Conservation (phyloP, 2,329 filamentous ascomycete species). For the Colletotrichum sp. region DNA sequence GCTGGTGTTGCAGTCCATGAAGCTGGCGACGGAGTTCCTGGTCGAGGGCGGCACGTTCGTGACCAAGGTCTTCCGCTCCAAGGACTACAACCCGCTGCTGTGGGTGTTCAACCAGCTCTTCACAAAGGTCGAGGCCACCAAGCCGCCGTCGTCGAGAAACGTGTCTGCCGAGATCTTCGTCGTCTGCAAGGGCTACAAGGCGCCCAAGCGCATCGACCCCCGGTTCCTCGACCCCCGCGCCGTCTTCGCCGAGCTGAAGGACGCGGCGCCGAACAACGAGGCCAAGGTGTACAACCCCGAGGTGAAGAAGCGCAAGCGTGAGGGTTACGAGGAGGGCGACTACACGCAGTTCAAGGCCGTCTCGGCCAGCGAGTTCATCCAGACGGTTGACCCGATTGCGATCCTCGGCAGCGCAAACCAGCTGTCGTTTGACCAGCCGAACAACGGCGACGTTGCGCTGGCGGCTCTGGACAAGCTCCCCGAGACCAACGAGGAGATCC, state of each 20-base stretch:
- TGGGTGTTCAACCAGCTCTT: slow-evolving; percentile 99
- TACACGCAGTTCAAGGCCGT: slow-evolving; percentile 92
- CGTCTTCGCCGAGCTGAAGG: slow-evolving; percentile 91
- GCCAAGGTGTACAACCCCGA: slow-evolving; percentile 98
- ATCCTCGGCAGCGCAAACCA: slow-evolving; percentile 88
- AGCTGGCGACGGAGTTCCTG: slow-evolving; percentile 92
- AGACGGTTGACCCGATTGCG: slow-evolving; percentile 90
- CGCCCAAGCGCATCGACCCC: slow-evolving; percentile 90
- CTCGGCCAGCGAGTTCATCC: slow-evolving; percentile 89
- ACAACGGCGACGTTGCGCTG: slow-evolving; percentile 83
- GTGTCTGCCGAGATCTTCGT: slow-evolving; percentile 99
- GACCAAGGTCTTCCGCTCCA: slow-evolving; percentile 96
- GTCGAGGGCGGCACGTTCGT: slow-evolving; percentile 90
- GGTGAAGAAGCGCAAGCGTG: slow-evolving; percentile 95
- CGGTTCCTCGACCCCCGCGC: slow-evolving; percentile 87
- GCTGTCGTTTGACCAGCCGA: slow-evolving; percentile 80
- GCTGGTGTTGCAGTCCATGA: slow-evolving; percentile 86
- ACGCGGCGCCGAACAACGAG: slow-evolving; percentile 89
- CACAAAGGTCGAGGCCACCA: slow-evolving; percentile 93
- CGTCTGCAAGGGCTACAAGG: slow-evolving; percentile 93
- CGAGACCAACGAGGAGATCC: slow-evolving; percentile 85
- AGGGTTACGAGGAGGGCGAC: slow-evolving; percentile 96
- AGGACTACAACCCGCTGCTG: slow-evolving; percentile 93
- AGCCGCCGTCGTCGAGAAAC: slow-evolving; percentile 93
- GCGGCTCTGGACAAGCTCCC: slow-evolving; percentile 85